A percentile compares a stretch with the other conserved stretches of the same genome.
Evolutionary conservation across 2,329 filamentous ascomycete genomes (phyloP).

Genomic region (Fusarium proliferatum): DNA sequence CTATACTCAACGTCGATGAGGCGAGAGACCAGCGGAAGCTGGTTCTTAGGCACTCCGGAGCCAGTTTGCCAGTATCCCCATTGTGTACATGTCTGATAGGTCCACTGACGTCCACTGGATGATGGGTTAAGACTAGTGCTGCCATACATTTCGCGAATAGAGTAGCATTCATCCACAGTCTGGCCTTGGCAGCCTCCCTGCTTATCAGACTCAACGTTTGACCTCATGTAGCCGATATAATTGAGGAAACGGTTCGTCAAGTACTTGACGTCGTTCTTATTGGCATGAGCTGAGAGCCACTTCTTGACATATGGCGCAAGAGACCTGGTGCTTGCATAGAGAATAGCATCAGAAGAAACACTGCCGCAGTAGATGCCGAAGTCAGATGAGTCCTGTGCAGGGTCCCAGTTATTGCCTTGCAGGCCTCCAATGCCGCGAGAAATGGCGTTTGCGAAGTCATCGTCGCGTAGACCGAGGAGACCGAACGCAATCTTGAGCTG

Average conservation of each 20-base stretch:
- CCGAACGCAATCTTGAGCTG: conserved; percentile 62
- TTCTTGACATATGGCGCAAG: conserved; percentile 51
- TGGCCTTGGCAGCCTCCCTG: conserved; percentile 39
- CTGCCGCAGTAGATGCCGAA: conserved; percentile 62
- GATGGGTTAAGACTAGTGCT: conserved; percentile 37
- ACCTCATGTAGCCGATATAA: conserved; percentile 60
- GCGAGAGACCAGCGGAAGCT: conserved; percentile 78
- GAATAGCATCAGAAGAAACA: conserved; percentile 54
- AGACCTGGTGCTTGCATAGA: conserved; percentile 56
- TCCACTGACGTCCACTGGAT: conserved; percentile 55
- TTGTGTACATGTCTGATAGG: conserved; percentile 67
- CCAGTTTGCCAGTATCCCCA: conserved; percentile 86
- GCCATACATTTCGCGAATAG: conserved; percentile 37
- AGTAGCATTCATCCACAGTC: conserved; percentile 48
- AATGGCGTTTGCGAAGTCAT: conserved; percentile 61
- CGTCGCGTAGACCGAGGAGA: conserved; percentile 56
- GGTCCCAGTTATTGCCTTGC: conserved; percentile 66
- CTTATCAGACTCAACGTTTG: conserved; percentile 45
- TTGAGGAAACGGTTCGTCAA: conserved; percentile 61
- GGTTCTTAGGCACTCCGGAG: conserved; percentile 70
- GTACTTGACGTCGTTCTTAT: conserved; percentile 50
- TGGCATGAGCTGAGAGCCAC: conserved; percentile 56
- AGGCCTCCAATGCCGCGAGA: conserved; percentile 55
- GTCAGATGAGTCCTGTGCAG: conserved; percentile 52
- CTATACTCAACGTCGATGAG: conserved; percentile 72